Conservation (phyloP, 257 asterid genomes). For the Solanum ossicruentum region DNA sequence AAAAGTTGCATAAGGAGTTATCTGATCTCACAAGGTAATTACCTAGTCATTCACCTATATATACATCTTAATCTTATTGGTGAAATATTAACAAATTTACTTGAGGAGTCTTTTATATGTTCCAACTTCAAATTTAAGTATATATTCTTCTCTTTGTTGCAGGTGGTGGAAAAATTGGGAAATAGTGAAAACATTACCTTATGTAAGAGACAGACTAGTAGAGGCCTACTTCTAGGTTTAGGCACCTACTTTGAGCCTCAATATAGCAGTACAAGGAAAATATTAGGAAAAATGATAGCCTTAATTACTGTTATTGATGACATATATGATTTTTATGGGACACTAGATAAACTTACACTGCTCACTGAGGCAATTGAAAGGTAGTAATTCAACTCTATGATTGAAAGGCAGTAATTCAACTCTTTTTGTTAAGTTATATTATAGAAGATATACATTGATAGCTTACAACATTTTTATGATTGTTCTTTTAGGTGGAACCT, state of each 20-base stretch:
- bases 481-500: too few species aligned
- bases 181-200: not conserved
- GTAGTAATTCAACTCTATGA: not conserved
- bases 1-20: too few species aligned
- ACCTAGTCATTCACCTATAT: too few species aligned
- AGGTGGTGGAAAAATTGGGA: slow-evolving; percentile 24
- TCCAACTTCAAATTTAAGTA: too few species aligned
- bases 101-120: too few species aligned
- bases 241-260: slow-evolving; percentile 25
- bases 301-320: not conserved
- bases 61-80: too few species aligned
- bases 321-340: not conserved
- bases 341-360: not conserved
- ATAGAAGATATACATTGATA: too few species aligned
- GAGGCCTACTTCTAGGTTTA: not conserved
- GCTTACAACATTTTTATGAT: not conserved
- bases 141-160: not conserved
- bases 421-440: too few species aligned
- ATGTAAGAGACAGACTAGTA: slow-evolving; percentile 17
- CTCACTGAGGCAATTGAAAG: not conserved
- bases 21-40: too few species aligned
- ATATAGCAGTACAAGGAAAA: not conserved
- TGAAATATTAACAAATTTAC: too few species aligned
- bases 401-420: too few species aligned
- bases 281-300: not conserved